These are phyloP conservation scores for Plantago elongata DNA, from an alignment of 257 asterid species.

Conservation along the genomic window DNA sequence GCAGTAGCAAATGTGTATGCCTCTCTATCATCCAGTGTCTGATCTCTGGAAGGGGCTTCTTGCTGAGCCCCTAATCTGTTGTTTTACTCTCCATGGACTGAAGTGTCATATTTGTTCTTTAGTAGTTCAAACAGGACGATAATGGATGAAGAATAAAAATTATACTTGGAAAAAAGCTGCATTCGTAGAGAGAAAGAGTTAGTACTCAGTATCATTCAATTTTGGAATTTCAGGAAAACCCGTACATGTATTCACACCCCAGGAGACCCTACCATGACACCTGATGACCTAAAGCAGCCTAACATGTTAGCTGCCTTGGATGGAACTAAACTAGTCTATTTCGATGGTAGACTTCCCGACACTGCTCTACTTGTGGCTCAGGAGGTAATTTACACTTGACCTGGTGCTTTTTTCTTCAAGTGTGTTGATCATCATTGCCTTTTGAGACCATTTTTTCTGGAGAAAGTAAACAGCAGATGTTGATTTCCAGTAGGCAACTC, in stretches of 20 bases:
- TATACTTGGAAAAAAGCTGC: not conserved
- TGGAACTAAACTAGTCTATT: constrained; percentile 69
- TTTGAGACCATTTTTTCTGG: constrained; percentile 12
- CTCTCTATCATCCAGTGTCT: too few species aligned
- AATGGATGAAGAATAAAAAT: constrained; percentile 2
- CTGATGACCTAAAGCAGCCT: constrained; percentile 66
- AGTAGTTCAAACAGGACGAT: not conserved
- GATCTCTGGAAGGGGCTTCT: not conserved
- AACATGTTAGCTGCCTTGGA: constrained; percentile 58
- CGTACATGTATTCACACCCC: constrained; percentile 97
- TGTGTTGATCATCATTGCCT: constrained; percentile 5
- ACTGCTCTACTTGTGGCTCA: constrained; percentile 72
- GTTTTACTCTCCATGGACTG: constrained; percentile 11
- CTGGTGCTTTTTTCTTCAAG: constrained; percentile 14
- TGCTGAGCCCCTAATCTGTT: not conserved
- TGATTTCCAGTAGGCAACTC: constrained; percentile 86
- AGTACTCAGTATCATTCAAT: constrained; percentile 11
- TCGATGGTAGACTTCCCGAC: constrained; percentile 77
- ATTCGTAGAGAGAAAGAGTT: constrained; percentile 3
- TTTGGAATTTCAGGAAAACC: constrained; percentile 65
- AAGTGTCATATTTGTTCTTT: constrained; percentile 1
- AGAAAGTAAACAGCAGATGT: constrained; percentile 30
- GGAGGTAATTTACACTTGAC: constrained; percentile 57
- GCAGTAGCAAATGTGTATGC: too few species aligned
- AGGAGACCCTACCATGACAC: constrained; percentile 88